These are phyloP conservation scores for Mycogone perniciosa DNA, from an alignment of 2,329 filamentous ascomycete genomes.

Conservation along the genomic window DNA sequence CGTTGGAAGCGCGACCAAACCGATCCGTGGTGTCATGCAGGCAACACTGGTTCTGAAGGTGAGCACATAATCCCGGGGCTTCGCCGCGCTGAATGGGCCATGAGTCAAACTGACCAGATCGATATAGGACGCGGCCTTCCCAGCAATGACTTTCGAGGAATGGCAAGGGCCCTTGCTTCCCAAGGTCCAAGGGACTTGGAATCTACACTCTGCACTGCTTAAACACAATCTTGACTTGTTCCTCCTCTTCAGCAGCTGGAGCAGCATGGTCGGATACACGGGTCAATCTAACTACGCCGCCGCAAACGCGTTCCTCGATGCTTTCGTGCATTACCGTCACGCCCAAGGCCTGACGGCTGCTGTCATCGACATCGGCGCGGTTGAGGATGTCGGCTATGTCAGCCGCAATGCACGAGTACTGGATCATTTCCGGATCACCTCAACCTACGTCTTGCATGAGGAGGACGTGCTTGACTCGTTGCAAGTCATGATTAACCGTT, in stretches of 20 bases:
- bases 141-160: slow-evolving; percentile 28
- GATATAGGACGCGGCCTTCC: slow-evolving; percentile 22
- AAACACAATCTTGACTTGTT: slow-evolving; percentile 30
- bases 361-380: slow-evolving; percentile 11
- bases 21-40: slow-evolving; percentile 36
- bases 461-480: no score
- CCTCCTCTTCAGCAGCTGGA: slow-evolving; percentile 26
- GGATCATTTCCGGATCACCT: not conserved
- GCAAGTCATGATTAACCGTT: no score
- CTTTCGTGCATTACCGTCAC: slow-evolving; percentile 29
- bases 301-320: slow-evolving; percentile 36
- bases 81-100: not conserved
- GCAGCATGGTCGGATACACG: slow-evolving; percentile 25
- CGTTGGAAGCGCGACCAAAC: slow-evolving; percentile 16
- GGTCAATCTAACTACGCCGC: slow-evolving; percentile 36
- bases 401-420: not conserved
- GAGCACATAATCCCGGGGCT: not conserved
- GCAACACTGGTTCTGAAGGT: slow-evolving; percentile 33
- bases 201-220: slow-evolving; percentile 22
- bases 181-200: slow-evolving; percentile 31
- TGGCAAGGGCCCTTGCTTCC: slow-evolving; percentile 22
- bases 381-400: slow-evolving; percentile 11
- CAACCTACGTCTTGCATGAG: not conserved
- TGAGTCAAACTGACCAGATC: not conserved
- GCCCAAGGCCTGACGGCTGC: slow-evolving; percentile 2